These are phyloP conservation scores for Eucalyptus sp. DNA, from an alignment of 345 rosid species.

Conservation along the genomic window DNA sequence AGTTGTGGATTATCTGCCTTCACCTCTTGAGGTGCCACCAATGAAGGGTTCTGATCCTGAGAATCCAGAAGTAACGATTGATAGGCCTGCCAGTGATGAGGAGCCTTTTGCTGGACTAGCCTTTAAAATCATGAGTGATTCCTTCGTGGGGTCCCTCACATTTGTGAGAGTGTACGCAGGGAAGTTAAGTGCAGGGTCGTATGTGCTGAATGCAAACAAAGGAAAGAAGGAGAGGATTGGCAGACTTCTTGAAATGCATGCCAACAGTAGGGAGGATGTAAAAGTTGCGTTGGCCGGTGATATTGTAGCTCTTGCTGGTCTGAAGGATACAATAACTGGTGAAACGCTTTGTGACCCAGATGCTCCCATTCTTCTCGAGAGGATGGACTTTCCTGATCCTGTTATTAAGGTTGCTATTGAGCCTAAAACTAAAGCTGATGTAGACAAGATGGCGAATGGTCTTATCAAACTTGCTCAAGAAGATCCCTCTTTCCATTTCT, in stretches of 20 bases:
- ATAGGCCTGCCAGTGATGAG: conserved; percentile 56
- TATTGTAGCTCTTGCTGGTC: conserved; percentile 89
- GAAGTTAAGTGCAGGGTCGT: conserved; percentile 75
- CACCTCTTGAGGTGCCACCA: conserved; percentile 77
- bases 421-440: conserved; percentile 94
- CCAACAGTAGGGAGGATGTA: conserved; percentile 93
- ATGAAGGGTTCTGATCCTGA: conserved; percentile 95
- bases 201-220: conserved; percentile 84
- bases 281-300: conserved; percentile 83
- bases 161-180: conserved; percentile 91
- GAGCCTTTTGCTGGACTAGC: conserved; percentile 90
- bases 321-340: conserved; percentile 83
- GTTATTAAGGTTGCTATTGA: conserved; percentile 97
- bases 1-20: conserved; percentile 85
- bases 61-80: conserved; percentile 48
- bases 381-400: conserved; percentile 99
- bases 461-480: conserved; percentile 95
- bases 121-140: conserved; percentile 94
- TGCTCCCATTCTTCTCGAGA: conserved; percentile 67
- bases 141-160: conserved; percentile 93
- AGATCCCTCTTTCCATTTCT: conserved; percentile 97
- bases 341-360: conserved; percentile 81
- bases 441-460: conserved; percentile 83
- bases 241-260: conserved; percentile 95
- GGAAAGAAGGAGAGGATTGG: conserved; percentile 98